These are phyloP conservation scores for Candida manassasensis DNA, from an alignment of 805 yeast genomes.

Conservation along the genomic window DNA sequence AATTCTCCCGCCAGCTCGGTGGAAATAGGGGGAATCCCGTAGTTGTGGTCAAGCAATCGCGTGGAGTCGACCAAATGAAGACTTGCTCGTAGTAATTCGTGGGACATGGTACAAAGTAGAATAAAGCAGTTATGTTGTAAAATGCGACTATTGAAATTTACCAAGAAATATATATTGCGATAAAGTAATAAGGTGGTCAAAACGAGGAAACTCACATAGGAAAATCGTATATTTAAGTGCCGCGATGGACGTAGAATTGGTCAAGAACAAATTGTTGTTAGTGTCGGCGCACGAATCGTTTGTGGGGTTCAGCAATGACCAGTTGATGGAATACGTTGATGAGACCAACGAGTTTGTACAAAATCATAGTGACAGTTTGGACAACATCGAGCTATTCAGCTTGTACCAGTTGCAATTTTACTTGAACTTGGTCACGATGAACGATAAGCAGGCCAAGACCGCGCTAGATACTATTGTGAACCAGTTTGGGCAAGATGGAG, in stretches of 20 bases:
- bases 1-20: conserved; percentile 5
- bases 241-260: conserved; percentile 5
- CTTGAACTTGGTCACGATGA: conserved; percentile 52
- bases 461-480: conserved; percentile 63
- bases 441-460: conserved; percentile 68
- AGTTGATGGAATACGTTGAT: conserved; percentile 32
- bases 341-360: conserved; percentile 37
- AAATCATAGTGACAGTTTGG: conserved; percentile 24
- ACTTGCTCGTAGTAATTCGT: background rate
- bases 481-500: conserved; percentile 43
- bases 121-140: no score
- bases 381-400: conserved; percentile 47
- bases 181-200: no score
- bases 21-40: conserved; percentile 26
- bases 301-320: conserved; percentile 43
- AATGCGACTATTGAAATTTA: no score
- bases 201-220: no score
- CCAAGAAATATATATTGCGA: no score
- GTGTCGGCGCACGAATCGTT: conserved; percentile 50
- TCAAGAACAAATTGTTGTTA: conserved; percentile 45
- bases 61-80: background rate
- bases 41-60: conserved; percentile 19
- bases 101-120: no score
- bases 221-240: no score
- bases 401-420: conserved; percentile 71